Base-by-base conservation (phyloP, 2,329 filamentous ascomycete species). In the Calonectria montana region DNA sequence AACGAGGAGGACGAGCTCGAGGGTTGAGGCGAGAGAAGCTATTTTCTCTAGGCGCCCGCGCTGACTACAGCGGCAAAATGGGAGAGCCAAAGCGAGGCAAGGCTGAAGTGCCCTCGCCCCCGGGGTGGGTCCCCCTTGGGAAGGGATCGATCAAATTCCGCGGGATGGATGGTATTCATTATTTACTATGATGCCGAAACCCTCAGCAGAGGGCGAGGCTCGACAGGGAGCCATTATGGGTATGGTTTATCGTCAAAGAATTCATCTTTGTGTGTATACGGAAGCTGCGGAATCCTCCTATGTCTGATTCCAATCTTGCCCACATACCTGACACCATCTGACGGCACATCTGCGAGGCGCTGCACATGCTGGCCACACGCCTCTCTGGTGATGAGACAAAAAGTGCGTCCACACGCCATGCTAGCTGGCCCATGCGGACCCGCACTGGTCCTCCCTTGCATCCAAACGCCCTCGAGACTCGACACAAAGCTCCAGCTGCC, bases 1-100 rank as follows among this genome's bases (percentile, higher is more conserved):
- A 91, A 94, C 80, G 90, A 94, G 72, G 89, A 90, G 78, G 91
- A 91, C 76, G 90, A 91, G 77, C 84, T 87, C 69, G 83, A 85
- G 64, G 79, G 71, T 71, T 82, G 77, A 79, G 73, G 62, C 48
- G 64, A 73, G 73, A 72, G 69, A 71, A 69, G 75, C 67, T 78
- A 80, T 76, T 76, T 65, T 45, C 47, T 27, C 69, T 29, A 55
- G 29, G 29, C 47, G 48, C n/a, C 57, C 23, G 48, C 50, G 35
- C 47, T 62, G 55, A 35, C 64, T 41, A 62, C 41, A 31, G 41
- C 23, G 37, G 31, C 31, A 59, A 61, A 37, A 57, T 64, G 43
- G 37, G 48, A 65, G 41, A 64, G 41, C 68, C 65, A 72, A 67
- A 73, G 65, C n/a, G 71, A 64, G 67, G 74, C 75, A 73, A 78